Conservation (phyloP, 805 yeast genomes). For the Metschnikowia cerradonensis region DNA sequence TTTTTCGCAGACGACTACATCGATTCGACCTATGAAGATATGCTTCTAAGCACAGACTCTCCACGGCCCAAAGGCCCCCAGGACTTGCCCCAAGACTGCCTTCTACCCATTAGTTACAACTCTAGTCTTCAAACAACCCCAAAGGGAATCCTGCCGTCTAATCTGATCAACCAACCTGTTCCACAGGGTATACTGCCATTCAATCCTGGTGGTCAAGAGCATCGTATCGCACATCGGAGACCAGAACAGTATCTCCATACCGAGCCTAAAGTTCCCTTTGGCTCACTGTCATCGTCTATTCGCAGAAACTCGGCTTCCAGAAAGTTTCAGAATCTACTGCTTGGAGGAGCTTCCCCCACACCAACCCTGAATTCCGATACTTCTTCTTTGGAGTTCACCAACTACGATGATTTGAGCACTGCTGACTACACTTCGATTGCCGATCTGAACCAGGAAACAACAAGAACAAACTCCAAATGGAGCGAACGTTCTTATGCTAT, state of each 20-base stretch:
- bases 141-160: not conserved
- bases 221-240: not conserved
- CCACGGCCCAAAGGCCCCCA: conserved; percentile 41
- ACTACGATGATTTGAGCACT: not conserved
- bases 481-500: not conserved
- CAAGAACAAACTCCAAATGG: not conserved
- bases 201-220: not conserved
- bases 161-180: not conserved
- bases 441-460: not conserved
- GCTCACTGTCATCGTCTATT: not conserved
- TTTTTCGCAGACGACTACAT: not conserved
- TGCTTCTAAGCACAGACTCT: conserved; percentile 18
- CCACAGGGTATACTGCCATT: not conserved
- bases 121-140: not conserved
- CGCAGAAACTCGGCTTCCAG: conserved; percentile 3
- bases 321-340: conserved; percentile 17
- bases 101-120: not conserved
- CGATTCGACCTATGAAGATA: not conserved
- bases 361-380: conserved; percentile 2
- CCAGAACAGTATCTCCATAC: not conserved
- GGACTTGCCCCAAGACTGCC: conserved; percentile 33
- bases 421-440: not conserved
- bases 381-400: conserved; percentile 2
- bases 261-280: not conserved
- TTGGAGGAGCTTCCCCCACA: conserved; percentile 11